Conservation (phyloP, 495 filamentous ascomycete genomes). For the Astrothelium macrocarpum region DNA sequence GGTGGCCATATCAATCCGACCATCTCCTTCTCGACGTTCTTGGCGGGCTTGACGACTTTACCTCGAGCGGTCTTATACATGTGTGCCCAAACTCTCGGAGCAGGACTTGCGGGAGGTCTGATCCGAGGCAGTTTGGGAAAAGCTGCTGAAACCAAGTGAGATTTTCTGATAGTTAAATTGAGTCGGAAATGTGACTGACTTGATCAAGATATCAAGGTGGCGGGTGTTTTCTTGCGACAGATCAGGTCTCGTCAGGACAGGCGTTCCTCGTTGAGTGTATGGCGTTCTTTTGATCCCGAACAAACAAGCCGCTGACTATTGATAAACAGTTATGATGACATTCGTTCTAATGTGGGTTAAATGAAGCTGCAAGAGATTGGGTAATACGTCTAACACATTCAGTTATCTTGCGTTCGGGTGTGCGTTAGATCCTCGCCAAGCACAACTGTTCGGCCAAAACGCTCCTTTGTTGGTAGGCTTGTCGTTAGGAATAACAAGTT, state of each 20-base stretch:
- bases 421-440: background rate
- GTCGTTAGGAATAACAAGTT: background rate
- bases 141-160: background rate
- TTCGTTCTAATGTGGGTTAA: background rate
- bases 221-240: slow-evolving; percentile 27
- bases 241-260: background rate
- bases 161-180: slow-evolving; percentile 15
- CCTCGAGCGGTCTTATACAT: slow-evolving; percentile 41
- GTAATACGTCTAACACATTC: background rate
- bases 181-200: slow-evolving; percentile 11
- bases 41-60: slow-evolving; percentile 40
- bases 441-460: background rate
- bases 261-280: background rate
- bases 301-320: background rate
- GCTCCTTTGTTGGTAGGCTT: background rate
- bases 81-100: slow-evolving; percentile 36
- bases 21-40: slow-evolving; percentile 44
- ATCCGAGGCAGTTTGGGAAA: slow-evolving; percentile 30
- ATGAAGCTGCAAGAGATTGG: background rate
- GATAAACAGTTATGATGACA: background rate
- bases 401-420: background rate
- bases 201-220: slow-evolving; percentile 25
- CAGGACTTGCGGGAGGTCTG: slow-evolving; percentile 37
- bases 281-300: background rate
- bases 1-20: slow-evolving; percentile 46